Evolutionary conservation across 768 basidiomycete genomes (phyloP), one percentile per base, ranked within the genome.

Genomic region (Saitozyma sp.): DNA sequence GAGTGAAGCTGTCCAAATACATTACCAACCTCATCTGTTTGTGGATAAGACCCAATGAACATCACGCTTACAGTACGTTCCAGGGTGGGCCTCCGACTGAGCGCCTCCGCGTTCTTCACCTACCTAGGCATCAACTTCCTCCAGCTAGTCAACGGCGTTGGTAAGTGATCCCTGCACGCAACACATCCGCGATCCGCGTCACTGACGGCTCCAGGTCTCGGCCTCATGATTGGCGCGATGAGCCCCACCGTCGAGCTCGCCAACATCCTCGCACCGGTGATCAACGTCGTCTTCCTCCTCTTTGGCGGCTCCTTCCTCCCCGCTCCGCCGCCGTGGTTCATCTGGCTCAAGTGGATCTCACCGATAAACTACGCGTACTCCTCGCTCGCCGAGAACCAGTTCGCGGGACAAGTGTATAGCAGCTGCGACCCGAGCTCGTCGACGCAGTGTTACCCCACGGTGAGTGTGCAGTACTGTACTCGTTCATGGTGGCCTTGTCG

Each of bases 271-370:
- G 50, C 58, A 8, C 63, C 63, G 13, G 9, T 59, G 16, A 8
- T 46, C 50, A 64, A 64, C 58, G 63, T 64, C 53, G 19, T 64
- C 39, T 64, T 64, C 58, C 53, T 64, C 52, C 39, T 64, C 13
- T 64, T 59, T 42, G 63, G 63, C 9, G 61, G 61, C 8, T 13
- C 54, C 6, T 43, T 62, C 55, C 50, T 62, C n/a, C 61, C 59
- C 19, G 40, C 14, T 17, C 59, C 59, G 14, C 59, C 59, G 43
- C 59, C 59, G 13, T 60, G 59, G 59, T 60, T 60, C 59, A 37
- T 60, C 9, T 60, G 59, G 59, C 19, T 60, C 14, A 51, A 53
- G 29, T 60, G 51, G 50, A 60, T 56, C 37, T 56, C 55, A 8
- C 55, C 55, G 8, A 56, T 56, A 14, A 42, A 13, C n/a, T 56